Evolutionary conservation across 1,284 basidiomycete species (phyloP).

Genomic region (Lentinus polychrous): DNA sequence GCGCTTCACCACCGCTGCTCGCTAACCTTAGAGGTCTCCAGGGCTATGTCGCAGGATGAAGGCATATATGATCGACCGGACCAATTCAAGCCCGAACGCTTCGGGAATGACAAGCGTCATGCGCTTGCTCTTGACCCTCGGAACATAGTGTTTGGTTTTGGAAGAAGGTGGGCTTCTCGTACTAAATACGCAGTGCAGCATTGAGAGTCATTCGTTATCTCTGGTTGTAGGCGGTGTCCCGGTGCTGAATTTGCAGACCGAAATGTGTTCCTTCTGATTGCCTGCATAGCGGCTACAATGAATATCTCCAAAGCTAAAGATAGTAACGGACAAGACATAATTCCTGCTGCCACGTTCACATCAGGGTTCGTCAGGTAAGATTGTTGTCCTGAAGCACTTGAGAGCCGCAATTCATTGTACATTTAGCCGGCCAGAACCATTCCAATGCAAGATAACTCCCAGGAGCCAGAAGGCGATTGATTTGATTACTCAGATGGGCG

Average conservation of each 20-base stretch:
- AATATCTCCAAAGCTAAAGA: slow-evolving; percentile 16
- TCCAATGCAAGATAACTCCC: slow-evolving; percentile 10
- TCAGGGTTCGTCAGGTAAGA: slow-evolving; percentile 19
- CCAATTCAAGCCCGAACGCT: slow-evolving; percentile 26
- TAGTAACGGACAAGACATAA: slow-evolving; percentile 15
- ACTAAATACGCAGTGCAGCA: neutral
- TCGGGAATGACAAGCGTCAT: slow-evolving; percentile 16
- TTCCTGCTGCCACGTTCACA: slow-evolving; percentile 15
- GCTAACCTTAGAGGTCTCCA: slow-evolving; percentile 5
- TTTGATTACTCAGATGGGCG: slow-evolving; percentile 8
- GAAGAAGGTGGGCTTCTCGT: slow-evolving; percentile 28
- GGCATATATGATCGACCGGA: slow-evolving; percentile 20
- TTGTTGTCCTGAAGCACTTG: too few species aligned
- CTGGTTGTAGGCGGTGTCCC: slow-evolving; percentile 15
- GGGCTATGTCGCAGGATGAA: slow-evolving; percentile 26
- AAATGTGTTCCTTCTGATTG: slow-evolving; percentile 19
- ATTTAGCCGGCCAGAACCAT: slow-evolving; percentile 11
- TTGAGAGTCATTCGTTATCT: slow-evolving; percentile 4
- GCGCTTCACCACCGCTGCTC: neutral
- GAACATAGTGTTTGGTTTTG: slow-evolving; percentile 27
- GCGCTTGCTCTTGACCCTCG: slow-evolving; percentile 18
- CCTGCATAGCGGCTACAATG: slow-evolving; percentile 18
- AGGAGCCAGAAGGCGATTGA: slow-evolving; percentile 8
- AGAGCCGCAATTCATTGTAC: neutral
- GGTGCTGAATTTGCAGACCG: slow-evolving; percentile 22